Conservation (phyloP, 345 rosid genomes). For the Ceriops decandra region DNA sequence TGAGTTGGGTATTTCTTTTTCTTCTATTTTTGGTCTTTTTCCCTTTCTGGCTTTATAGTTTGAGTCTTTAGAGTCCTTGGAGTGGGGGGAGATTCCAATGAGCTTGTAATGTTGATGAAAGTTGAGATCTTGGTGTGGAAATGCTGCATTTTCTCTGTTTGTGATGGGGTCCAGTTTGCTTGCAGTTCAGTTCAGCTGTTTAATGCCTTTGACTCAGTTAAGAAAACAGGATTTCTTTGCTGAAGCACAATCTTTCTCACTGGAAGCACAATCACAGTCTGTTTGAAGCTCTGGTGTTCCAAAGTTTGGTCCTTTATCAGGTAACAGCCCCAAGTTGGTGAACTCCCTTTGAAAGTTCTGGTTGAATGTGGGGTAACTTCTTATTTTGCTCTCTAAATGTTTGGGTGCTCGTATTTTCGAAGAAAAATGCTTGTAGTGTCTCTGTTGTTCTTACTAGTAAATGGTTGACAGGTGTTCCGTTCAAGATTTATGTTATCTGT, state of each 20-base stretch:
- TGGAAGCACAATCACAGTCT: slow-evolving; percentile 26
- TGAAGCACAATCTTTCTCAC: slow-evolving; percentile 21
- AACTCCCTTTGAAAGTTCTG: slow-evolving; percentile 13
- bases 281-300: slow-evolving; percentile 9
- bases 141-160: slow-evolving; percentile 27
- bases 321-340: slow-evolving; percentile 16
- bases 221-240: slow-evolving; percentile 24
- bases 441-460: background rate
- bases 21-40: background rate
- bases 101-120: slow-evolving; percentile 42
- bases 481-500: background rate
- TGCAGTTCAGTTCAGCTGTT: slow-evolving; percentile 33
- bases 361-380: background rate
- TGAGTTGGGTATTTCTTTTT: background rate
- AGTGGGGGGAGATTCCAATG: slow-evolving; percentile 16
- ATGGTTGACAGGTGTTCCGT: slow-evolving; percentile 1
- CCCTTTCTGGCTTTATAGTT: slow-evolving; percentile 29
- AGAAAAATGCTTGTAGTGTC: slow-evolving; percentile 5
- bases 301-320: slow-evolving; percentile 20
- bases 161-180: slow-evolving; percentile 36
- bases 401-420: slow-evolving; percentile 4
- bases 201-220: slow-evolving; percentile 33
- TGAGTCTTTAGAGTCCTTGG: slow-evolving; percentile 31
- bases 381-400: background rate
- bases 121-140: slow-evolving; percentile 40